Evolutionary conservation across 176 grass and related monocot species (phyloP).

Genomic region (Lolium multiflorum): DNA sequence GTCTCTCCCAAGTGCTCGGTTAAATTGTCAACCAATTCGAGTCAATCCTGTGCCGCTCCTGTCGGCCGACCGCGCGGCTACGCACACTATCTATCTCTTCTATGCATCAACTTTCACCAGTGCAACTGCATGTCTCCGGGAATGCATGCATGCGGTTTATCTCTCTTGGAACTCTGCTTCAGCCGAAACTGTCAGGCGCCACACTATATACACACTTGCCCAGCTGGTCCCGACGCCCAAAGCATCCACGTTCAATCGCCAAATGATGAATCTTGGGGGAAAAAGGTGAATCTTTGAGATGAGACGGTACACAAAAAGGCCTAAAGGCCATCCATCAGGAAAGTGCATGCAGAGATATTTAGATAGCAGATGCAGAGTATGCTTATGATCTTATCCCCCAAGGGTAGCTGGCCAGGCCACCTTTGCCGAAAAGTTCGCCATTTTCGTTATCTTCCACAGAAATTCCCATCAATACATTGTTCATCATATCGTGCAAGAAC

Average conservation of each 20-base stretch:
- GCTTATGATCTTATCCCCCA: too few species aligned
- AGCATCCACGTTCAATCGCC: background rate
- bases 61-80: too few species aligned
- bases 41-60: background rate
- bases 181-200: background rate
- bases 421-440: too few species aligned
- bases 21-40: background rate
- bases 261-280: background rate
- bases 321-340: background rate
- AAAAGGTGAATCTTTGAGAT: background rate
- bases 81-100: too few species aligned
- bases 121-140: too few species aligned
- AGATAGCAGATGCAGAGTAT: background rate
- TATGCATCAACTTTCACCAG: too few species aligned
- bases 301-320: background rate
- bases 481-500: too few species aligned
- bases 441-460: too few species aligned
- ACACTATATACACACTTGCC: background rate
- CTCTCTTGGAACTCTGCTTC: background rate
- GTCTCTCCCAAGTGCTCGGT: background rate
- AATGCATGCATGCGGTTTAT: background rate
- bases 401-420: too few species aligned
- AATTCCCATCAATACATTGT: too few species aligned
- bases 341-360: background rate
- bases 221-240: background rate